Evolutionary conservation across 192 early-diverging fungal species (phyloP), one percentile per base, ranked within the genome.

Genomic region (Coemansia reversa): DNA sequence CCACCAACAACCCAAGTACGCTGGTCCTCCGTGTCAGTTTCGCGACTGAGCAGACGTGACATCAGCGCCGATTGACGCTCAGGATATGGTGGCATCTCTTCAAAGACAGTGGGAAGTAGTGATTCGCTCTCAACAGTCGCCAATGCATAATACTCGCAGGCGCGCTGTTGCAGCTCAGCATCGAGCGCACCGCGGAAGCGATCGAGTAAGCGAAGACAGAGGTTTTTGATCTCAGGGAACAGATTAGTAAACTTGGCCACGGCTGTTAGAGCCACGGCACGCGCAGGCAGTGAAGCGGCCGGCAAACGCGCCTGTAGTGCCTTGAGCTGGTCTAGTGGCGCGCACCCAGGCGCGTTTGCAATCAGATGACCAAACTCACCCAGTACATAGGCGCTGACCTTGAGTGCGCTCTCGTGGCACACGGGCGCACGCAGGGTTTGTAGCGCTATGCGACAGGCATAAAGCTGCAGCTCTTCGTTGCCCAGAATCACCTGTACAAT

Each of bases 321-420:
- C 66, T 91, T 93, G 77, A 99, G 95, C 72, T 98, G 96, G 35
- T 97, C 95, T 49, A 93, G 85, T 5, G 97, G 95, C 20, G 88
- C 85, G 55, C 90, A 90, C 24, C 91, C 95, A 16, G 87, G 81
- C 16, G 84, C 76, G 63, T 97, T 93, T 48, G 94, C 93, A 32
- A 98, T 95, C 63, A 98, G 76, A 63, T 98, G 95, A 7, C 96
- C 96, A 83, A 92, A 98, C 83, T 99, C 98, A 55, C 98, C 98
- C 49, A 99, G 83, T 45, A 99, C 90, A 68, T 98, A 96, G 0
- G 91, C 96, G 60, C 92, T 95, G 14, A 99, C 92, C 72, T 97
- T 97, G 56, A 97, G 83, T 51, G 93, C 89, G 58, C 88, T 96
- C 83, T 99, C 98, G 77, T 95, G 93, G 80, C 94, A 99, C 50